phyloP scores from a whole-genome alignment of 345 rosid species.

The Pistacia atlantica region DNA sequence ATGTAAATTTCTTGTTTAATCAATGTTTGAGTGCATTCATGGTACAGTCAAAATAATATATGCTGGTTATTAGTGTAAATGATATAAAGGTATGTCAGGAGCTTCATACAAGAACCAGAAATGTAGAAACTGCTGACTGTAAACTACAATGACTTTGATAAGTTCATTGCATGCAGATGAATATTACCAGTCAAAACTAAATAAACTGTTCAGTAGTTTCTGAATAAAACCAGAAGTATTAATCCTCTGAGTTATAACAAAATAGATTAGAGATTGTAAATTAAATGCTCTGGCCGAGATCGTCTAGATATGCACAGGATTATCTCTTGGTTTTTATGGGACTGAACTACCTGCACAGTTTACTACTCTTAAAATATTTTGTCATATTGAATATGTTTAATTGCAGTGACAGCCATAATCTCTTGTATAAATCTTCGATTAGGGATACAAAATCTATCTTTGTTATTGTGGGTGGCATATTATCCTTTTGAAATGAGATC shows the following conservation, averaged over 20 bases:
- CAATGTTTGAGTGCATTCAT: neutral
- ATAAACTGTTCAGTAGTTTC: neutral
- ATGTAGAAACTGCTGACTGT: neutral
- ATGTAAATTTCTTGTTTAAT: neutral
- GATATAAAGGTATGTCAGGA: neutral
- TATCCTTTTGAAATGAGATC: neutral
- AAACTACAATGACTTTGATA: neutral
- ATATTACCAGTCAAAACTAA: neutral
- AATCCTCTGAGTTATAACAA: too few relatives aligned
- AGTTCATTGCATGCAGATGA: neutral
- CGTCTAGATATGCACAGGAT: neutral
- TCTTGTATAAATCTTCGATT: neutral
- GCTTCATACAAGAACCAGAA: neutral
- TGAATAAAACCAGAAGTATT: neutral
- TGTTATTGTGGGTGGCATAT: neutral
- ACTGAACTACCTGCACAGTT: neutral
- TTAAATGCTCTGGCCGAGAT: neutral
- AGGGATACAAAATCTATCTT: neutral
- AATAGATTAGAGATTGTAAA: too few relatives aligned
- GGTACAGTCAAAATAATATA: neutral
- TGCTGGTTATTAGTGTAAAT: neutral
- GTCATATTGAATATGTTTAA: neutral
- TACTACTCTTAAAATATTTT: neutral
- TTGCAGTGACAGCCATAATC: neutral
- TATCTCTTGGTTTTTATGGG: conserved; percentile 1